Base-by-base conservation (phyloP, 257 asterid species). In the Galeopsis tetrahit region DNA sequence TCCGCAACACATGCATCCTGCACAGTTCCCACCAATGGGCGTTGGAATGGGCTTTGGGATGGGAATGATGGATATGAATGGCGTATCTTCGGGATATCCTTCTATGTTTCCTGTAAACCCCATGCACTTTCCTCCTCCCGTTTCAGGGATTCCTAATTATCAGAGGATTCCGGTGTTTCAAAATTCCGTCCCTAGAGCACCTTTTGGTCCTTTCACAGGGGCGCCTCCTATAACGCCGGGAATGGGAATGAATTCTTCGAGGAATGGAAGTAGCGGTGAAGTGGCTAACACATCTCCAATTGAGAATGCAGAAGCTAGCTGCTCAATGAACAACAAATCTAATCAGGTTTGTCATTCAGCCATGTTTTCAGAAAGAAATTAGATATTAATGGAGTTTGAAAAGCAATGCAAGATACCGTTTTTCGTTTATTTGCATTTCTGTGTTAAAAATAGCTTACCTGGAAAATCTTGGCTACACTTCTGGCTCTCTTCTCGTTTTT, bases 51-150 rank as follows among this genome's bases (percentile, higher is more conserved):
- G 96, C 33, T 84, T 48, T 31, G 93, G 96, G 39, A 84, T 88
- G 89, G 89, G 95, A 65, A 90, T 92, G 93, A 57, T 80, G 39
- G 96, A 90, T 78, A 87, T 90, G 93, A 85, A 80, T 38, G 82
- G 85, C 59, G 84, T 86, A 81, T 43, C 91, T 62, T 87, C 86
- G 0, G 78, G 85, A 58, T 81, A 49, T 81, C 90, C 97, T 81
- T 89, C 97, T 14, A 68, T 86, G 48, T 86, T 67, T 74, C 92
- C 97, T 0, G 78, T 82, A 14, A 75, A 85, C 3, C 78, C 85
- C 7, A 74, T 88, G 81, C 96, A 79, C 64, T 83, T 84, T 68
- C 79, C 89, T 73, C 80, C 90, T 13, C 77, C 88, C 6, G 72
- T 84, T 76, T 61, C 85, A 3, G 85, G 85, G 34, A 73, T 88